phyloP scores from a whole-genome alignment of 331 rosid genomes.

The Quercus phellos region DNA sequence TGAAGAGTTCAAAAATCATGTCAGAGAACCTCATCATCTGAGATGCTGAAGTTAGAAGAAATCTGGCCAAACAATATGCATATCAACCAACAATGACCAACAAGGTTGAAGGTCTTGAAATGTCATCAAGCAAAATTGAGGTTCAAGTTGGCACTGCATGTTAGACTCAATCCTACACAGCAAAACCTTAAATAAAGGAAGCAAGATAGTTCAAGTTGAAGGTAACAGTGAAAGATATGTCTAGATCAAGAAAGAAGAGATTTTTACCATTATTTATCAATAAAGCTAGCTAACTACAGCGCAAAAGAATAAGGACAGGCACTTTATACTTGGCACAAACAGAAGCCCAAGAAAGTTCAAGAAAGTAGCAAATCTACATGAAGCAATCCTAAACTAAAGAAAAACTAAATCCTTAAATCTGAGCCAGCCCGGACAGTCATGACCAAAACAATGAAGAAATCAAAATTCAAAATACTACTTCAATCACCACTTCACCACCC shows the following conservation, averaged over 20 bases:
- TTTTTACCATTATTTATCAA: neutral
- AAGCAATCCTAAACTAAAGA: neutral
- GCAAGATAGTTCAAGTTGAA: no score
- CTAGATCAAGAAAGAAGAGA: neutral
- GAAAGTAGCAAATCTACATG: neutral
- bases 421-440: neutral
- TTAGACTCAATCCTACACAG: no score
- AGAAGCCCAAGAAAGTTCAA: neutral
- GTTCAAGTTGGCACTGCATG: no score
- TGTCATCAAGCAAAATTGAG: no score
- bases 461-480: neutral
- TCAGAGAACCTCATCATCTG: no score
- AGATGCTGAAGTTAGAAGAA: no score
- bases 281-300: neutral
- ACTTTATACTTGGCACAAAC: constrained; percentile 4
- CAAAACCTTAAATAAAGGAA: no score
- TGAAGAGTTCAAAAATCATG: no score
- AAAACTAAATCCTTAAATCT: constrained; percentile 33
- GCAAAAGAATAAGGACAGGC: neutral
- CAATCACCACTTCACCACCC: neutral
- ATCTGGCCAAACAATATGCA: no score
- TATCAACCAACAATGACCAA: no score
- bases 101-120: no score
- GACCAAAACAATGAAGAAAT: neutral
- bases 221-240: neutral